These are phyloP conservation scores for Cordyceps farinosa DNA, from an alignment of 2,329 filamentous ascomycete species.

Conservation along the genomic window DNA sequence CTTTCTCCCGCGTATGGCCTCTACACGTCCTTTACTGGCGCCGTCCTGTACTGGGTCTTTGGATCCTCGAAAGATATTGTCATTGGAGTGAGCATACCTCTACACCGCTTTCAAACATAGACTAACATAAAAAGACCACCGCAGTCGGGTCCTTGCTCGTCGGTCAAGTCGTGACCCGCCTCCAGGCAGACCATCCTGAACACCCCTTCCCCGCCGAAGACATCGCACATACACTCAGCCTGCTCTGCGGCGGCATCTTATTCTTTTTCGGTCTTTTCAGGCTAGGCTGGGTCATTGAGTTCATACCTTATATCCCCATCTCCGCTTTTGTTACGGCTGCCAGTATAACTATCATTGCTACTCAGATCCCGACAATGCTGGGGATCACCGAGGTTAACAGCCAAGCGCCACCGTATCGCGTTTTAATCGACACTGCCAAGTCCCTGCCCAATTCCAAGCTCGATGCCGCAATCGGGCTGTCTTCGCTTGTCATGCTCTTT, in stretches of 20 bases:
- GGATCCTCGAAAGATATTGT: constrained; percentile 84
- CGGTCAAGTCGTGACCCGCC: constrained; percentile 42
- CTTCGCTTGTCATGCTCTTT: constrained; percentile 64
- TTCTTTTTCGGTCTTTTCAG: constrained; percentile 44
- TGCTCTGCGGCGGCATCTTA: constrained; percentile 43
- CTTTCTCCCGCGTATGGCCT: constrained; percentile 67
- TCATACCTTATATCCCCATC: constrained; percentile 49
- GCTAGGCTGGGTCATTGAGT: constrained; percentile 49
- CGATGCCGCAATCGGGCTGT: constrained; percentile 70
- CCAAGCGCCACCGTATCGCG: constrained; percentile 41
- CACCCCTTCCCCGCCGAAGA: constrained; percentile 35
- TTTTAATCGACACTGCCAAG: constrained; percentile 43
- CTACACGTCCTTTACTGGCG: constrained; percentile 80
- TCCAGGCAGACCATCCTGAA: constrained; percentile 32
- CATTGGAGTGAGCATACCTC: constrained; percentile 52
- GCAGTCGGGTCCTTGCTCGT: constrained; percentile 50
- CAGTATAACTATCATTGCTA: constrained; percentile 48
- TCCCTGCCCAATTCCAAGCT: constrained; percentile 44
- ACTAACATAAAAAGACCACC: constrained; percentile 45
- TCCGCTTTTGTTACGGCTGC: constrained; percentile 50
- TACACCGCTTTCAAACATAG: rapidly evolving
- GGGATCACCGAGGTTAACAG: constrained; percentile 44
- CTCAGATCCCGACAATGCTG: constrained; percentile 43
- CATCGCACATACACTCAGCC: constrained; percentile 42
- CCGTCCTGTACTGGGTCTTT: constrained; percentile 78